A percentile compares a stretch with the other conserved stretches of the same genome.
Evolutionary conservation across 306 rosid genomes (phyloP).

Genomic region (Fragaria nilgerrensis): DNA sequence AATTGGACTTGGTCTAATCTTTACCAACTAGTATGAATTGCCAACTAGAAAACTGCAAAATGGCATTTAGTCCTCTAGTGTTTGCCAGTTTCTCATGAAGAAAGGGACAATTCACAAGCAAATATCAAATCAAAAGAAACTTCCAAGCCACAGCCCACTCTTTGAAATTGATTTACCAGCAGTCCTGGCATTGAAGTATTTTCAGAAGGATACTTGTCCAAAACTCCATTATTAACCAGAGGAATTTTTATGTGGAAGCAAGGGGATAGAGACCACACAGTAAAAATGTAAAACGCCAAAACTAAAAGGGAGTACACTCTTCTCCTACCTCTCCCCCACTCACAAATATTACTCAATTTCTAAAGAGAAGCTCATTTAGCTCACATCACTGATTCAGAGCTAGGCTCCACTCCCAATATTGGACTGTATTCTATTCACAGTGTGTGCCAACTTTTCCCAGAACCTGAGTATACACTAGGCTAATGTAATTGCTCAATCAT

Average conservation of each 20-base stretch:
- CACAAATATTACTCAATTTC: neutral
- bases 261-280: neutral
- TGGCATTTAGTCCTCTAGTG: constrained; percentile 3
- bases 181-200: neutral
- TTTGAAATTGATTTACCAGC: neutral
- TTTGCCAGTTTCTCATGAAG: constrained; percentile 5
- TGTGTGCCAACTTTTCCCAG: neutral
- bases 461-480: neutral
- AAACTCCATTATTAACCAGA: constrained; percentile 1
- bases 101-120: neutral
- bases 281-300: neutral
- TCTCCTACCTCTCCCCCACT: neutral
- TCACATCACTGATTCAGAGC: neutral
- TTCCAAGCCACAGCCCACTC: neutral
- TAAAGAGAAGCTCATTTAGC: neutral
- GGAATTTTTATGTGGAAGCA: neutral
- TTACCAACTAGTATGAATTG: constrained; percentile 5
- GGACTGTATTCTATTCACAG: neutral
- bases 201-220: neutral
- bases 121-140: neutral
- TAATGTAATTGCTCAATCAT: constrained; percentile 8
- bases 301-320: neutral
- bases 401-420: neutral
- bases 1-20: neutral
- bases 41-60: neutral